Base-by-base conservation (phyloP, 805 yeast species). In the Jamesozyma piceae region DNA sequence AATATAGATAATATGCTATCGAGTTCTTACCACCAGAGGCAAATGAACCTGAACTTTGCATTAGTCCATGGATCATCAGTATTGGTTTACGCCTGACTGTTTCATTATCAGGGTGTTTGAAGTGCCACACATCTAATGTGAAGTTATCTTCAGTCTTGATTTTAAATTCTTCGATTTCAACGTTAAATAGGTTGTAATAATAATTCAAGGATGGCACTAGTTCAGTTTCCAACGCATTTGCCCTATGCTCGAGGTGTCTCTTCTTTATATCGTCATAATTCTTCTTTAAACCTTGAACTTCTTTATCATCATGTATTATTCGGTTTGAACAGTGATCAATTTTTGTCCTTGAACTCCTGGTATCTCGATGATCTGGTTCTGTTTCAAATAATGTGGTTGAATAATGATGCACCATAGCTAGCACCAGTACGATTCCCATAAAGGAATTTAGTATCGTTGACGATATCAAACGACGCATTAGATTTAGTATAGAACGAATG, bases 21-120 rank as follows among this genome's bases (percentile, higher is more conserved):
- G 95, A 82, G 43, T 82, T 75, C 43, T 72, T 69, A 0, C 96
- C 97, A 17, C 84, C 68, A 0, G 95, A 79, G 27, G 90, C 72
- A 59, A 73, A 90, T 0, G 95, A 83, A 0, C 88, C 96, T 0
- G 90, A 78, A 21, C 94, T 82, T 57, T 89, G 95, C 48, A 90
- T 65, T 13, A 90, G 69, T 0, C 98, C 98, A 53, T 90, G 98
- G 19, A 90, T 68, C 47, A 86, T 63, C 18, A 90, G 65, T 2
- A 90, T 66, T 0, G 98, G 97, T 45, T 69, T 70, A 46, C 72
- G 61, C 35, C 48, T 31, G 35, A 58, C 38, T n/a, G 56, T 29
- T 5, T 43, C 35, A 5, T 27, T 28, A 2, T n/a, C n/a, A 4
- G 36, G 32, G 8, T 44, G 49, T 19, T 47, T 51, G 28, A 60